These are phyloP conservation scores for Cystobasidium onofrii DNA, from an alignment of 768 basidiomycete species.

Conservation along the genomic window DNA sequence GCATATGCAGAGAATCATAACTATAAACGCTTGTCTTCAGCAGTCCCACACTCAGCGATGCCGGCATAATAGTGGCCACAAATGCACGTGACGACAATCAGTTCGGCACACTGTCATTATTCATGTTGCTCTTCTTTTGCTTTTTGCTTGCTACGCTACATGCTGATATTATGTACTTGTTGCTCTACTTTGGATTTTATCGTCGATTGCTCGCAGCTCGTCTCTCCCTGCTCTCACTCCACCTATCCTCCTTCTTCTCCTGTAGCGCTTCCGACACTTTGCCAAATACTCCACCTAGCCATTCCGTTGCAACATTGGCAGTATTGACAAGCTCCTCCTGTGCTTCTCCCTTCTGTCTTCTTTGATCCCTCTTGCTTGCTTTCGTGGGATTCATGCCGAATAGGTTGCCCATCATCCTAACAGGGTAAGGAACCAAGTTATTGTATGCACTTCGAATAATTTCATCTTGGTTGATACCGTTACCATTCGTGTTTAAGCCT, in stretches of 20 bases:
- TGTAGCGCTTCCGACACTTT: conserved; percentile 22
- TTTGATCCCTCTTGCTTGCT: background rate
- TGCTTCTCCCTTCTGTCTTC: background rate
- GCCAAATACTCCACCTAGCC: conserved; percentile 6
- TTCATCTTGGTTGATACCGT: background rate
- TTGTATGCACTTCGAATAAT: conserved; percentile 7
- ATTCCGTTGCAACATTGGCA: conserved; percentile 16
- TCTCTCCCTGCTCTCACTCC: conserved; percentile 16
- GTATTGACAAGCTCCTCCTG: background rate
- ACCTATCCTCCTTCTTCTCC: conserved; percentile 13
- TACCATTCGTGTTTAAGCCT: background rate
- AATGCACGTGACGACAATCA: background rate
- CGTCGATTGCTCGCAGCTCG: background rate
- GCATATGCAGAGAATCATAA: too few species aligned
- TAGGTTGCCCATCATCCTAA: background rate
- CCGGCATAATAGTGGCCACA: background rate
- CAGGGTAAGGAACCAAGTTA: background rate
- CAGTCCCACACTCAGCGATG: too few species aligned
- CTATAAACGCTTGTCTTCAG: too few species aligned
- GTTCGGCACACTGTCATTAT: background rate
- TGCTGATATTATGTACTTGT: background rate
- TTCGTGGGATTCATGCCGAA: background rate
- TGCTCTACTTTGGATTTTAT: background rate
- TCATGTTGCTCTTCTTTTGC: too few species aligned
- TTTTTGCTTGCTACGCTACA: background rate